Conservation (phyloP, 2,329 filamentous ascomycete species). For the Cyclaneusma minus region DNA sequence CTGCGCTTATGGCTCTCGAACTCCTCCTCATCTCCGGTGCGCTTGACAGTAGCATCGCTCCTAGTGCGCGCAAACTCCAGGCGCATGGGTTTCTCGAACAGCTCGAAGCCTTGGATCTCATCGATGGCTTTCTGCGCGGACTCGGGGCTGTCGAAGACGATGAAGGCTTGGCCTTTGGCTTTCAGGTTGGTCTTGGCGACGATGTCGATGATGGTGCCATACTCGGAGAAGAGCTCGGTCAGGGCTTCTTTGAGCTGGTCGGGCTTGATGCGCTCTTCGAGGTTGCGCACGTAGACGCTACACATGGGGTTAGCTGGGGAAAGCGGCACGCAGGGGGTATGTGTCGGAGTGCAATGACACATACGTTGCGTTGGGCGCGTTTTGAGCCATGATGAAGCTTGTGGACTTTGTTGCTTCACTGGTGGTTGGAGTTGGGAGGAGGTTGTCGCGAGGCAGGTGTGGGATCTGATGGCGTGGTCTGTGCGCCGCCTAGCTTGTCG, state of each 20-base stretch:
- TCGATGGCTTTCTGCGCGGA: conserved; percentile 71
- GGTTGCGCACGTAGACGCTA: conserved; percentile 62
- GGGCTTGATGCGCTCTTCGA: conserved; percentile 83
- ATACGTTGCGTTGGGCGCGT: conserved; percentile 49
- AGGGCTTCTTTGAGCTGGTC: conserved; percentile 62
- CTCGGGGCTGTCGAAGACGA: conserved; percentile 75
- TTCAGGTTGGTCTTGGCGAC: conserved; percentile 81
- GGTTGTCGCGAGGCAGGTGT: too few relatives aligned
- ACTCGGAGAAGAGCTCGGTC: conserved; percentile 69
- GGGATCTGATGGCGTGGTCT: too few relatives aligned
- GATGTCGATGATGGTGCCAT: conserved; percentile 72
- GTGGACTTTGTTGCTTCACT: too few relatives aligned
- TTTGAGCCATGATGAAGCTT: too few relatives aligned
- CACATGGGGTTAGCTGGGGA: conserved; percentile 9
- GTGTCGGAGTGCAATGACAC: conserved; percentile 62
- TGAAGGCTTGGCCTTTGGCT: conserved; percentile 88
- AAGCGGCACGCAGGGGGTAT: conserved; percentile 20
- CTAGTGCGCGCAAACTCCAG: conserved; percentile 66
- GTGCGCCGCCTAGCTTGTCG: too few relatives aligned
- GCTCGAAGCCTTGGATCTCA: conserved; percentile 79
- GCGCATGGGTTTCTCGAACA: conserved; percentile 84
- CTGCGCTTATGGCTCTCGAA: conserved; percentile 77
- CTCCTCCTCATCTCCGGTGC: conserved; percentile 59
- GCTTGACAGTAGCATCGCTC: conserved; percentile 76
- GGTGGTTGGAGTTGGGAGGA: too few relatives aligned